Percentiles rank a stretch among this genome's conserved stretches.
Evolutionary conservation across 2,329 filamentous ascomycete species (phyloP).

Genomic region (Cadophora gregata): DNA sequence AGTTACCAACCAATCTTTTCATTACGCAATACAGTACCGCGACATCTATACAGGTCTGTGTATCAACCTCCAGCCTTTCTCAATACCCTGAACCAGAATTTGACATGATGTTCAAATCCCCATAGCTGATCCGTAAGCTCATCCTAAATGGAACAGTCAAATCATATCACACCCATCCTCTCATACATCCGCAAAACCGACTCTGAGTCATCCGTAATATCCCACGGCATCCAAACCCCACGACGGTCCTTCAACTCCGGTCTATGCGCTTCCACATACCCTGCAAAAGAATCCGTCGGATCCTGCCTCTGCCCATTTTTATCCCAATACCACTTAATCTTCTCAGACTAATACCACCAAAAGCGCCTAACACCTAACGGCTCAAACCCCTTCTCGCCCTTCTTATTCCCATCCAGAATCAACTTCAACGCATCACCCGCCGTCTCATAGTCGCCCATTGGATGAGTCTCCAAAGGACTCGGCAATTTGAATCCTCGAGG

Average conservation of each 20-base stretch:
- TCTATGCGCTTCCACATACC: background rate
- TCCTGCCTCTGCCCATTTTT: background rate
- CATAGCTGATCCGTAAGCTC: too few relatives aligned
- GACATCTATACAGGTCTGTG: too few relatives aligned
- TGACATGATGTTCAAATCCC: too few relatives aligned
- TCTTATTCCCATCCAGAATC: slow-evolving; percentile 3
- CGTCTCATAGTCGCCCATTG: background rate
- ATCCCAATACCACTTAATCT: background rate
- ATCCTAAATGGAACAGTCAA: too few relatives aligned
- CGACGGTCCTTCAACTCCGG: background rate
- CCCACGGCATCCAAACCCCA: background rate
- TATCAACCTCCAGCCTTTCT: too few relatives aligned
- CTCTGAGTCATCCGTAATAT: background rate
- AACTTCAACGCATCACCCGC: slow-evolving; percentile 1
- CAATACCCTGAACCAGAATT: too few relatives aligned
- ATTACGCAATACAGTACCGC: too few relatives aligned
- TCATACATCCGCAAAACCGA: background rate
- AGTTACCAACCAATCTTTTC: too few relatives aligned
- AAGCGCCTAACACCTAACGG: background rate
- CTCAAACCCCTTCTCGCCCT: too few relatives aligned
- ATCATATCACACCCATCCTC: background rate
- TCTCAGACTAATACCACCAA: background rate
- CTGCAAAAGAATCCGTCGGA: background rate
- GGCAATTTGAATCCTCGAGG: background rate
- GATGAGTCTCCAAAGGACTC: background rate